A percentile compares a stretch with the other conserved stretches of the same genome.
Conservation (phyloP, 73 alveolate genomes). For the Breviolum minutum region DNA sequence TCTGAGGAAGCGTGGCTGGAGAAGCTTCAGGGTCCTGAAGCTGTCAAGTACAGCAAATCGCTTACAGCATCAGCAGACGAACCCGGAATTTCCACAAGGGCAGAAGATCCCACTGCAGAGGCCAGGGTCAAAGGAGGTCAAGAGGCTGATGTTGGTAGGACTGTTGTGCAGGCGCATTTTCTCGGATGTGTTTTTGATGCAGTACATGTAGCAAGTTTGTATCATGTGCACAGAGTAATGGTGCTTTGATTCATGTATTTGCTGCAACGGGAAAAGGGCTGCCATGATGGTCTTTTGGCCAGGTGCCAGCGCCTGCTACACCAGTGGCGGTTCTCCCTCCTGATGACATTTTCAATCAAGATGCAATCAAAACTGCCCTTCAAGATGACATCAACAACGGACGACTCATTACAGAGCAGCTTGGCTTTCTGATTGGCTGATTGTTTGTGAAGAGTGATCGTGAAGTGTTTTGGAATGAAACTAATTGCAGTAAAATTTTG, state of each 20-base stretch:
- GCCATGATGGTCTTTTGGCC: not conserved
- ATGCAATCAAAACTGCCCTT: not conserved
- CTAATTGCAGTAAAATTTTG: too few species aligned
- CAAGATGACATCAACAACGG: not conserved
- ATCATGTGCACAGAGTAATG: not conserved
- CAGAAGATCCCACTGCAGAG: too few species aligned
- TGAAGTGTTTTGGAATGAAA: too few species aligned
- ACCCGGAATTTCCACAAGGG: too few species aligned
- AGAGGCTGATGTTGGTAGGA: too few species aligned
- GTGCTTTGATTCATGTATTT: not conserved
- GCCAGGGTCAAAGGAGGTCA: too few species aligned
- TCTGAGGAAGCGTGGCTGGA: slow-evolving; percentile 20
- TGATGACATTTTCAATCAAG: slow-evolving; percentile 27
- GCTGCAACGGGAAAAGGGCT: not conserved
- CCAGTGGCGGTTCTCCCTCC: not conserved
- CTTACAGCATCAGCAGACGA: not conserved
- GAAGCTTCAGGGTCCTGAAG: slow-evolving; percentile 13
- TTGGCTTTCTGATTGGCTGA: not conserved
- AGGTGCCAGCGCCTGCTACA: not conserved
- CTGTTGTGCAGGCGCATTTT: too few species aligned
- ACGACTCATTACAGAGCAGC: not conserved
- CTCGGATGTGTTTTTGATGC: not conserved
- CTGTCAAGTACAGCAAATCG: not conserved
- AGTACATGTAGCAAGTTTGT: not conserved
- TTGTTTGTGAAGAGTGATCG: too few species aligned